phyloP scores from a whole-genome alignment of 345 rosid genomes.

The Camelina neglecta region DNA sequence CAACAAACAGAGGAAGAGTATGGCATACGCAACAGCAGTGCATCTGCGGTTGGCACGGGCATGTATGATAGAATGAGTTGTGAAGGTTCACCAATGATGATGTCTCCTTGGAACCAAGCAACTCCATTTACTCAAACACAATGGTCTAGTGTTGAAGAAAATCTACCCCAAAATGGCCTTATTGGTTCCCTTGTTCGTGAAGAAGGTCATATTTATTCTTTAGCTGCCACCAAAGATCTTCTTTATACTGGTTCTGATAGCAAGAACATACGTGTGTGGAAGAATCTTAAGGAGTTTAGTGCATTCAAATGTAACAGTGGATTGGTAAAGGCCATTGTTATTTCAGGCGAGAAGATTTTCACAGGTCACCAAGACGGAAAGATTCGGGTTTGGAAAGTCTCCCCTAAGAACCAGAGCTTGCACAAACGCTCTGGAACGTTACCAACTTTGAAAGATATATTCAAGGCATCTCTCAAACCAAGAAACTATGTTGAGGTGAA shows the following conservation, averaged over 20 bases:
- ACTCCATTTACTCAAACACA: conserved; percentile 53
- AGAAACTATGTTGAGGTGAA: conserved; percentile 82
- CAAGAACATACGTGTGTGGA: conserved; percentile 98
- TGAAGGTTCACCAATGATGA: conserved; percentile 90
- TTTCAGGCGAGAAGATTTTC: conserved; percentile 78
- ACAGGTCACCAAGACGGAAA: conserved; percentile 97
- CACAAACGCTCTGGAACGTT: conserved; percentile 81
- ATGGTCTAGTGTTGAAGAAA: conserved; percentile 57
- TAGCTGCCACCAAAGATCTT: conserved; percentile 82
- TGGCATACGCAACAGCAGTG: conserved; percentile 70
- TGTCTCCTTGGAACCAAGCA: conserved; percentile 97
- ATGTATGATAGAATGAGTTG: conserved; percentile 72
- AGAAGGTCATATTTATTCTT: conserved; percentile 93
- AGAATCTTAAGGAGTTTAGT: conserved; percentile 79
- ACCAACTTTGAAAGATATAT: conserved; percentile 84
- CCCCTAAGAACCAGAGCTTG: conserved; percentile 64
- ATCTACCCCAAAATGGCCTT: conserved; percentile 60
- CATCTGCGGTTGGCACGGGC: conserved; percentile 58
- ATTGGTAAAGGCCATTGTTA: conserved; percentile 84
- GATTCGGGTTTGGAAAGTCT: conserved; percentile 86
- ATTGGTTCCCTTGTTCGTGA: conserved; percentile 90
- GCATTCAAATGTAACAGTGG: conserved; percentile 95
- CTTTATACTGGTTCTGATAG: conserved; percentile 96
- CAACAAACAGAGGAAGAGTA: conserved; percentile 53
- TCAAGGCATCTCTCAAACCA: conserved; percentile 84